Conservation (phyloP, 2,329 filamentous ascomycete genomes). For the Arthrobotrys iridis region DNA sequence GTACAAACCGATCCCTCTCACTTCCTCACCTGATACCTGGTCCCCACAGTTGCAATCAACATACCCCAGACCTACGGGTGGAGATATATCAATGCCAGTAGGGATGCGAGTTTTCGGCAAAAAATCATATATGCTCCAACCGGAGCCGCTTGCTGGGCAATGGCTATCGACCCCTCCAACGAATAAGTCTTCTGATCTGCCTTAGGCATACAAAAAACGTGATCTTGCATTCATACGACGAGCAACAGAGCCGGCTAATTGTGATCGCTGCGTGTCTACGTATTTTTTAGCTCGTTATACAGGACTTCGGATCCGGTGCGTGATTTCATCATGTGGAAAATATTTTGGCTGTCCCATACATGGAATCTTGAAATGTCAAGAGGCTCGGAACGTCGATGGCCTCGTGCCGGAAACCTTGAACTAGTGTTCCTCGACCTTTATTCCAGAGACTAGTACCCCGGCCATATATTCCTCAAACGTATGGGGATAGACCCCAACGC, state of each 20-base stretch:
- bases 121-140: constrained; percentile 43
- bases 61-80: constrained; percentile 23
- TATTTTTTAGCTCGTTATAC: constrained; percentile 41
- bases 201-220: constrained; percentile 51
- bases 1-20: constrained; percentile 16
- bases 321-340: constrained; percentile 49
- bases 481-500: neutral
- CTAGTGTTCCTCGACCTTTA: constrained; percentile 28
- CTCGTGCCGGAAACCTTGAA: constrained; percentile 54
- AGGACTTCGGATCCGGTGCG: constrained; percentile 24
- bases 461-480: constrained; percentile 3
- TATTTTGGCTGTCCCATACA: constrained; percentile 1
- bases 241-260: constrained; percentile 46
- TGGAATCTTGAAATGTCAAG: constrained; percentile 29
- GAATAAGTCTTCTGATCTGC: constrained; percentile 38
- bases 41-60: constrained; percentile 34
- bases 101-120: constrained; percentile 52
- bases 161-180: constrained; percentile 20
- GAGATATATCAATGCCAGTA: constrained; percentile 30
- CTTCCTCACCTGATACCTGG: constrained; percentile 30
- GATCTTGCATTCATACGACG: constrained; percentile 38
- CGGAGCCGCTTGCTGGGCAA: constrained; percentile 48
- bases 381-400: constrained; percentile 49
- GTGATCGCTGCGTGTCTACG: constrained; percentile 44
- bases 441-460: constrained; percentile 17